These are phyloP conservation scores for Polygonum maritimum DNA, from an alignment of 148 eudicot species.

Conservation along the genomic window DNA sequence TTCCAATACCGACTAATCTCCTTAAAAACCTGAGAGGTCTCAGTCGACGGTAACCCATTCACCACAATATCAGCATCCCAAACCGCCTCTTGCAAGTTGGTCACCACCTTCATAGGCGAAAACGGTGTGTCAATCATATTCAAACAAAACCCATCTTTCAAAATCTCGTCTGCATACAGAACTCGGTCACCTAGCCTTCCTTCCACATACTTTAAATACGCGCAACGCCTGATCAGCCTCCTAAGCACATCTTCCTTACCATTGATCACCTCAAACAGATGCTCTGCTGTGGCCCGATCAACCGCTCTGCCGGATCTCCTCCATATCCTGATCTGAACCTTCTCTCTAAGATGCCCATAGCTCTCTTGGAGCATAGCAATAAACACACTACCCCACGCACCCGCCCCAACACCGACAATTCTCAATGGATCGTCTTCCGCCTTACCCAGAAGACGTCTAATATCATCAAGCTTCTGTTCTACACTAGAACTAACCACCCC, in stretches of 20 bases:
- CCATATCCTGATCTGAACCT: slow-evolving; percentile 72
- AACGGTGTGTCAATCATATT: slow-evolving; percentile 94
- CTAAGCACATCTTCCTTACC: slow-evolving; percentile 74
- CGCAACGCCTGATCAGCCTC: slow-evolving; percentile 71
- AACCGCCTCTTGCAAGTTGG: slow-evolving; percentile 86
- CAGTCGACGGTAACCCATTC: slow-evolving; percentile 87
- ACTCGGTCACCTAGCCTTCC: slow-evolving; percentile 74
- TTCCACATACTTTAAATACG: slow-evolving; percentile 82
- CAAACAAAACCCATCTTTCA: slow-evolving; percentile 85
- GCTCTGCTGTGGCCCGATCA: slow-evolving; percentile 60
- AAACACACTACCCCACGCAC: slow-evolving; percentile 94
- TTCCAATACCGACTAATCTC: slow-evolving; percentile 86
- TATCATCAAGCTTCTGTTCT: slow-evolving; percentile 59
- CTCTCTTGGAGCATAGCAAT: slow-evolving; percentile 65
- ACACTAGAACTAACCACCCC: slow-evolving; percentile 33
- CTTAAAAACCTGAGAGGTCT: slow-evolving; percentile 60
- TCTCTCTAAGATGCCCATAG: slow-evolving; percentile 54
- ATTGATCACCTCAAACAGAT: slow-evolving; percentile 74
- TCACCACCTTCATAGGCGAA: slow-evolving; percentile 80
- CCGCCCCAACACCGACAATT: slow-evolving; percentile 78
- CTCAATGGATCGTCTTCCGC: slow-evolving; percentile 64
- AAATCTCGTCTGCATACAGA: slow-evolving; percentile 73
- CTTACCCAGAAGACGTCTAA: slow-evolving; percentile 51
- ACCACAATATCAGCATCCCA: slow-evolving; percentile 90
- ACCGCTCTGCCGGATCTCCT: slow-evolving; percentile 62